Percentiles rank a stretch among this genome's conserved stretches.
Evolutionary conservation across 768 basidiomycete species (phyloP).

Genomic region (Lentinula lateritia): DNA sequence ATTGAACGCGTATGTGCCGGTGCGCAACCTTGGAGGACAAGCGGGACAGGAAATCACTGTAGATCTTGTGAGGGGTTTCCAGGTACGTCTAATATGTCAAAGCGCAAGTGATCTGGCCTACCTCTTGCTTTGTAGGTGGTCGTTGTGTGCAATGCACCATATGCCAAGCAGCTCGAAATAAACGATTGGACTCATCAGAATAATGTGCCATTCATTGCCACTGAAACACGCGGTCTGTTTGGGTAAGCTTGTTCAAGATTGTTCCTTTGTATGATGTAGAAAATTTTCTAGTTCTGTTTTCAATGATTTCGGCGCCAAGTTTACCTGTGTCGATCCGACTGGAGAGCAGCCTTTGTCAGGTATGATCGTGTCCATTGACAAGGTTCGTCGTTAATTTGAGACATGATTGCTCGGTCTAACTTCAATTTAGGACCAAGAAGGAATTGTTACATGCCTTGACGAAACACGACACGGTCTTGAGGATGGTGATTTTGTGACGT

Average conservation of each 20-base stretch:
- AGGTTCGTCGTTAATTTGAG: conserved; percentile 39
- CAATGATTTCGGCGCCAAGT: conserved; percentile 94
- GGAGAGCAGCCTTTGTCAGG: conserved; percentile 91
- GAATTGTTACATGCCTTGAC: conserved; percentile 93
- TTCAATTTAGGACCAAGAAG: conserved; percentile 66
- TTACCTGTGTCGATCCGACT: conserved; percentile 96
- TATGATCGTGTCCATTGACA: conserved; percentile 93
- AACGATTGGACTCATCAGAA: conserved; percentile 92
- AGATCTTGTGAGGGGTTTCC: conserved; percentile 82
- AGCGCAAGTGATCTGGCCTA: conserved; percentile 6
- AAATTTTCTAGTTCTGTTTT: conserved; percentile 66
- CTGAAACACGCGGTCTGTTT: conserved; percentile 91
- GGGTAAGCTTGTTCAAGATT: conserved; percentile 48
- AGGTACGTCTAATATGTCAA: conserved; percentile 44
- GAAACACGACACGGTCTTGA: conserved; percentile 98
- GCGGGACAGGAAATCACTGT: conserved; percentile 73
- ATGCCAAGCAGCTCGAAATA: conserved; percentile 86
- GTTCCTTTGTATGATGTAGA: background rate
- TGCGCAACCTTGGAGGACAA: conserved; percentile 76
- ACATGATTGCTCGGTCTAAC: background rate
- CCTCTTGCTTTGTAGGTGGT: conserved; percentile 54
- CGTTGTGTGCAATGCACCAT: conserved; percentile 75
- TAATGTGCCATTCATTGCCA: conserved; percentile 85
- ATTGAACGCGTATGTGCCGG: conserved; percentile 93
- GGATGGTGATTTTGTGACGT: conserved; percentile 97